Conservation (phyloP, 2,329 filamentous ascomycete genomes). For the Lachnum nothofagi region DNA sequence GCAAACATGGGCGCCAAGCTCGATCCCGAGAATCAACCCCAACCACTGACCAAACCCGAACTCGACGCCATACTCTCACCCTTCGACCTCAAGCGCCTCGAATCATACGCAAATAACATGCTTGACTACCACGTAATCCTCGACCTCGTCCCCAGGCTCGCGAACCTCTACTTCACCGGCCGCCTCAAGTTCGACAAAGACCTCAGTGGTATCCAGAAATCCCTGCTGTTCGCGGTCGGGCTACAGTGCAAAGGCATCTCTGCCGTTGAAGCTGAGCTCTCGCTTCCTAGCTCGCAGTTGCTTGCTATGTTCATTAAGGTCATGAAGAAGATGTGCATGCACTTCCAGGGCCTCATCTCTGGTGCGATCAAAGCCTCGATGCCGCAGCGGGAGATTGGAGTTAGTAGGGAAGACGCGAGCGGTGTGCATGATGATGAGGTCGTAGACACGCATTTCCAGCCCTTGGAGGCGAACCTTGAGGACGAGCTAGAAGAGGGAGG, state of each 20-base stretch:
- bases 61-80: constrained; percentile 77
- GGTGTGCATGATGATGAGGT: constrained; percentile 66
- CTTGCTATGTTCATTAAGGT: constrained; percentile 98
- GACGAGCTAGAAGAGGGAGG: constrained; percentile 83
- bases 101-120: constrained; percentile 94
- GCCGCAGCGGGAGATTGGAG: constrained; percentile 54
- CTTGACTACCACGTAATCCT: constrained; percentile 97
- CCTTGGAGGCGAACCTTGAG: constrained; percentile 65
- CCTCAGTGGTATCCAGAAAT: constrained; percentile 76
- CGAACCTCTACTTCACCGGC: constrained; percentile 78
- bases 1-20: constrained; percentile 67
- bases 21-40: constrained; percentile 49
- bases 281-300: constrained; percentile 69
- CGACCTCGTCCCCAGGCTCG: constrained; percentile 80
- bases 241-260: constrained; percentile 87
- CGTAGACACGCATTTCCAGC: constrained; percentile 60
- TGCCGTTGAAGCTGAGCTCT: constrained; percentile 71
- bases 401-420: constrained; percentile 53
- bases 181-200: constrained; percentile 62
- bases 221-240: constrained; percentile 83
- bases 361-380: constrained; percentile 65
- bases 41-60: constrained; percentile 64
- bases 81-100: constrained; percentile 90
- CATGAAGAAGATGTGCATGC: constrained; percentile 74
- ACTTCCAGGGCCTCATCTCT: constrained; percentile 72